A percentile compares a stretch with the other conserved stretches of the same genome.
Evolutionary conservation across 768 basidiomycete genomes (phyloP).

Genomic region (Kwoniella sp.): DNA sequence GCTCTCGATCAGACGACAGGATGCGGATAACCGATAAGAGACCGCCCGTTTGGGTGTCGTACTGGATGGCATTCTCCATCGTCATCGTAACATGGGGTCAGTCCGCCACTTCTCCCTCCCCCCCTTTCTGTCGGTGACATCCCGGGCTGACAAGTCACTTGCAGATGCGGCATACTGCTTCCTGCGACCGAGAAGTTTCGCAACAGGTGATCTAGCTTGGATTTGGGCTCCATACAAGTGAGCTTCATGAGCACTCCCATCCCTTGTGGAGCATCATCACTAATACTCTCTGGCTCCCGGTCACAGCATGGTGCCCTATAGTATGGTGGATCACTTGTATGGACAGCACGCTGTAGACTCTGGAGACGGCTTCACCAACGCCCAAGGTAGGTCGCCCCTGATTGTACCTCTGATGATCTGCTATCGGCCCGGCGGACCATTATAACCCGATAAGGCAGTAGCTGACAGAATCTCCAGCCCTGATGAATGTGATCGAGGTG

Average conservation of each 20-base stretch:
- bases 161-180: constrained; percentile 51
- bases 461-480: constrained; percentile 60
- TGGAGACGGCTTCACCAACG: constrained; percentile 79
- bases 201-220: constrained; percentile 87
- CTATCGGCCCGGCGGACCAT: too few relatives aligned
- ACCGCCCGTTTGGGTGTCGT: constrained; percentile 44
- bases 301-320: constrained; percentile 34
- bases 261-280: neutral
- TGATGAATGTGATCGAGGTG: constrained; percentile 78
- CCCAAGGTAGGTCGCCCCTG: constrained; percentile 68
- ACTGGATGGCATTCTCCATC: constrained; percentile 46
- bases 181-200: constrained; percentile 74
- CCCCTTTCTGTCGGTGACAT: neutral
- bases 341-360: constrained; percentile 68
- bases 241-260: constrained; percentile 10
- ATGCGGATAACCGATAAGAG: constrained; percentile 7
- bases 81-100: constrained; percentile 50
- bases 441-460: too few relatives aligned
- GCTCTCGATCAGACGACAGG: too few relatives aligned
- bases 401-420: too few relatives aligned
- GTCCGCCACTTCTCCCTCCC: neutral
- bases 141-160: neutral
- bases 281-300: neutral
- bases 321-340: constrained; percentile 64
- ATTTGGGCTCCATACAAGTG: constrained; percentile 79